Evolutionary conservation across 768 basidiomycete species (phyloP), one percentile per base, ranked within the genome.

Genomic region (Amanita brunnescens): DNA sequence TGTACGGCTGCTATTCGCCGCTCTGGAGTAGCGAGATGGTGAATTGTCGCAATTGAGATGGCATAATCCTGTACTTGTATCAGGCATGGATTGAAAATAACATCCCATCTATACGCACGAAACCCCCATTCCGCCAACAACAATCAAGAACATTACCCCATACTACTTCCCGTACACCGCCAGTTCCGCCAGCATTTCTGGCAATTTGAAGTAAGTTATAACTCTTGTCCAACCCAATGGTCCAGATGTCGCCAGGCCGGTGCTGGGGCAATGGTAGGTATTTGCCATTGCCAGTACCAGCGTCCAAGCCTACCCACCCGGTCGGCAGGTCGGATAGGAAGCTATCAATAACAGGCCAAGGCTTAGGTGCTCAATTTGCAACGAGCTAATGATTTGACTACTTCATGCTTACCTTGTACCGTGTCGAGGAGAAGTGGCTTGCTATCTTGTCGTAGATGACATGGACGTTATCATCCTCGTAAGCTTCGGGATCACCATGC

Each of bases 261-360:
- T 88, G 81, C 1, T 66, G 56, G 5, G 87, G 85, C 1, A 90
- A 67, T 2, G 88, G 84, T 1, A 98, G 78, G 68, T 98, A 98
- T 75, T 99, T 98, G 40, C 96, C 96, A 58, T 99, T 99, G 1
- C 96, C 96, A 21, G 91, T 91, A 5, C 96, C 96, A 21, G 91
- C 87, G 65, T 99, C 96, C 21, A 99, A 75, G 9, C 95, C 95
- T 32, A 96, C 70, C 71, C 82, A 90, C 21, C 91, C 86, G 16
- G 81, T 69, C 12, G 86, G 78, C 12, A 96, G 62, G 37, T 75
- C 78, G 6, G 77, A 72, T 21, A 96, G 72, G 64, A 95, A 96
- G 37, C 68, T 61, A 13, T 81, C 76, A 42, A 94, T 85, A 54
- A 95, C 78, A 4, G 94, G 92, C 92, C 91, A 95, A 54, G 90